Evolutionary conservation across 1,284 basidiomycete species (phyloP).

Genomic region (Cutaneotrichosporon spelunceum): DNA sequence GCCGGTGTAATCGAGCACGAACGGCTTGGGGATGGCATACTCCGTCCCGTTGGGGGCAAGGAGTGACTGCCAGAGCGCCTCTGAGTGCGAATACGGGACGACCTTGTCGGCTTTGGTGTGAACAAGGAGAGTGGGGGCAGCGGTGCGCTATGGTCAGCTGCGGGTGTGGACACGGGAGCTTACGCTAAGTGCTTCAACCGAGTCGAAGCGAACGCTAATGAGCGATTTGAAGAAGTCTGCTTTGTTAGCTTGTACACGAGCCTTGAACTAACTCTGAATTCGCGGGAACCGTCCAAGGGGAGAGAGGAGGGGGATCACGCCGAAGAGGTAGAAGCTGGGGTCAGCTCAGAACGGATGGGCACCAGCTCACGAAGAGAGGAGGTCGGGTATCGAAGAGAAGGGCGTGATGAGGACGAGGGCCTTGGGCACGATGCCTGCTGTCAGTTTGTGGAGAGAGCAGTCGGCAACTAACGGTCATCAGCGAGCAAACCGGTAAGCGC

Average conservation of each 20-base stretch:
- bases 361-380: slow-evolving; percentile 35
- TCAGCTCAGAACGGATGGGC: background rate
- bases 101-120: slow-evolving; percentile 79
- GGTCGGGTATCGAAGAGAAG: slow-evolving; percentile 42
- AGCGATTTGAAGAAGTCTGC: slow-evolving; percentile 33
- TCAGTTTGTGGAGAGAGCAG: background rate
- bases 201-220: slow-evolving; percentile 36
- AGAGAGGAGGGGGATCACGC: slow-evolving; percentile 37
- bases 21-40: background rate
- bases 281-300: slow-evolving; percentile 27
- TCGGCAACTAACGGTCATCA: slow-evolving; percentile 33
- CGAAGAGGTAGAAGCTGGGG: slow-evolving; percentile 38
- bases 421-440: slow-evolving; percentile 33
- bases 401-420: slow-evolving; percentile 45
- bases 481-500: slow-evolving; percentile 40
- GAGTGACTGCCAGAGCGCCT: slow-evolving; percentile 66
- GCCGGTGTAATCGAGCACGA: slow-evolving; percentile 22
- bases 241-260: background rate
- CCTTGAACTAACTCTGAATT: background rate
- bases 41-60: slow-evolving; percentile 8
- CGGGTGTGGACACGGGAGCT: background rate
- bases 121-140: slow-evolving; percentile 67
- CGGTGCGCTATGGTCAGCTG: slow-evolving; percentile 55
- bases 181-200: slow-evolving; percentile 30
- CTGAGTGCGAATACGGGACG: slow-evolving; percentile 73